These are phyloP conservation scores for Phytophthora quininea DNA, from an alignment of 352 stramenopile genomes.

Conservation along the genomic window DNA sequence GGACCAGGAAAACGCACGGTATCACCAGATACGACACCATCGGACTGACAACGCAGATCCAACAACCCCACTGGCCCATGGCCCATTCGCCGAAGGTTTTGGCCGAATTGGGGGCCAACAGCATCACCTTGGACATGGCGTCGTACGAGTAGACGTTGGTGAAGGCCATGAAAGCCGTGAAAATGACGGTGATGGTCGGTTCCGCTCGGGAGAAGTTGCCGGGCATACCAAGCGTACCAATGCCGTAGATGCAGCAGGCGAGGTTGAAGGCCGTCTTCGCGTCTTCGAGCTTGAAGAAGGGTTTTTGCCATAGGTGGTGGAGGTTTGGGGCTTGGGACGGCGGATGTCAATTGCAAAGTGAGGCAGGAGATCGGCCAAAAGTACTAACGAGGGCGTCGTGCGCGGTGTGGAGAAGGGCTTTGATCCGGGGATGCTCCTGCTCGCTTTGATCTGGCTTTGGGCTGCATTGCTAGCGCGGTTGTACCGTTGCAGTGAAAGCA, in stretches of 20 bases:
- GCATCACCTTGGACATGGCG: slow-evolving; percentile 1
- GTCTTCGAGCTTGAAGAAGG: slow-evolving; percentile 3
- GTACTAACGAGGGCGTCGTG: background rate
- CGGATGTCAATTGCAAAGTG: slow-evolving; percentile 1
- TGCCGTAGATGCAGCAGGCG: slow-evolving; percentile 3
- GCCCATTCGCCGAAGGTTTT: no score
- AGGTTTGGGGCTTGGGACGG: background rate
- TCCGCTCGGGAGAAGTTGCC: slow-evolving; percentile 2
- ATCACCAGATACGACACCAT: no score
- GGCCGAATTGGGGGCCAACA: background rate
- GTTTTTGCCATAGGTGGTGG: background rate
- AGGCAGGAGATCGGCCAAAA: background rate
- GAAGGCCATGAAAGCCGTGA: background rate
- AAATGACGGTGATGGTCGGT: background rate
- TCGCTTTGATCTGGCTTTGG: background rate
- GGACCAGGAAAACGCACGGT: no score
- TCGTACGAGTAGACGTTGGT: slow-evolving; percentile 2
- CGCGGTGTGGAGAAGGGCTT: background rate
- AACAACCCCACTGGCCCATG: no score
- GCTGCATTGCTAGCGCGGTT: background rate
- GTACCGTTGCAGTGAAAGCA: background rate
- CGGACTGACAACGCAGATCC: no score
- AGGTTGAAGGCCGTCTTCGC: slow-evolving; percentile 3
- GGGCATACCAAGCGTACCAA: slow-evolving; percentile 5
- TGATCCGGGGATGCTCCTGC: background rate